These are phyloP conservation scores for Pulveroboletus sp. DNA, from an alignment of 768 basidiomycete species.

Conservation along the genomic window DNA sequence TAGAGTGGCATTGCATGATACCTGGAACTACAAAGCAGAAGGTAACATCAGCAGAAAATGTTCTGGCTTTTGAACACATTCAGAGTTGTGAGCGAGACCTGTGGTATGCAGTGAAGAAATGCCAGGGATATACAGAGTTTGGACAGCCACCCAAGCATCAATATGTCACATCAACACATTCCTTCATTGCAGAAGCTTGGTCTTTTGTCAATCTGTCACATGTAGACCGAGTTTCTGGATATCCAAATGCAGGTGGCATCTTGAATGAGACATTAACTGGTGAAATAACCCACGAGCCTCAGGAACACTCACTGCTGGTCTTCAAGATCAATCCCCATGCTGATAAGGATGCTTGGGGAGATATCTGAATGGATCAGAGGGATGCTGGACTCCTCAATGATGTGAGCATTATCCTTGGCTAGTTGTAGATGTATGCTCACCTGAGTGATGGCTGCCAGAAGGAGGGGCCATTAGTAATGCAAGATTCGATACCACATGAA, in stretches of 20 bases:
- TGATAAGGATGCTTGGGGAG: background rate
- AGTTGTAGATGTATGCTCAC: background rate
- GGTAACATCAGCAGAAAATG: background rate
- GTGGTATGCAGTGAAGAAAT: background rate
- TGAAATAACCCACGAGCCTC: too few relatives aligned
- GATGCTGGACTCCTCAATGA: background rate
- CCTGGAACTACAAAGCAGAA: background rate
- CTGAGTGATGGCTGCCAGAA: background rate
- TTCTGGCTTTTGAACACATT: background rate
- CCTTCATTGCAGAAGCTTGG: slow-evolving; percentile 26
- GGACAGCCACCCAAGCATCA: slow-evolving; percentile 27
- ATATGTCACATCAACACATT: slow-evolving; percentile 23
- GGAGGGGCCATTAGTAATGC: background rate
- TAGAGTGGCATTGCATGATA: background rate
- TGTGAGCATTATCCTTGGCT: background rate
- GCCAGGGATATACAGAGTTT: slow-evolving; percentile 30
- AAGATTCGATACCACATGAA: background rate
- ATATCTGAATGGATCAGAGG: background rate
- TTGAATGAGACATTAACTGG: too few relatives aligned
- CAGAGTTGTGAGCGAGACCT: background rate
- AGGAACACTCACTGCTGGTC: background rate
- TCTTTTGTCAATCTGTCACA: slow-evolving; percentile 27
- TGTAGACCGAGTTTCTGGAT: slow-evolving; percentile 6
- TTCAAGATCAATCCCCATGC: background rate
- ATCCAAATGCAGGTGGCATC: too few relatives aligned